Percentiles rank a stretch among this genome's conserved stretches.
These are phyloP conservation scores for Candida sp. DNA, from an alignment of 1,139 yeast species.

Conservation along the genomic window DNA sequence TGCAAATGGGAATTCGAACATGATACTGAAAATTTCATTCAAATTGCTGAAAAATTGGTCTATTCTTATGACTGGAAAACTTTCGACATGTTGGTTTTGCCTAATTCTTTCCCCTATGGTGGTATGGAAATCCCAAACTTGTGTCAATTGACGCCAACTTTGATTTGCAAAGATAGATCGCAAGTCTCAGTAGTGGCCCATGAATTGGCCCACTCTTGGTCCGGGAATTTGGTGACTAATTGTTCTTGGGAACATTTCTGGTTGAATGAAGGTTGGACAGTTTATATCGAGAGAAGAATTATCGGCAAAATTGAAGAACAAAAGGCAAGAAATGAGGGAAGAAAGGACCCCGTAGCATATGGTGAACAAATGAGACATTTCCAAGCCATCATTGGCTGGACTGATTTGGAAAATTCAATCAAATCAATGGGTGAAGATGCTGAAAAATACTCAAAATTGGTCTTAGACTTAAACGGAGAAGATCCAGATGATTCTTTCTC, in stretches of 20 bases:
- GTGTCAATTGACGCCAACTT: slow-evolving; percentile 89
- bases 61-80: slow-evolving; percentile 84
- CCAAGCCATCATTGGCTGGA: slow-evolving; percentile 86
- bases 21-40: slow-evolving; percentile 77
- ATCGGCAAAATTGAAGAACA: slow-evolving; percentile 48
- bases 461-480: slow-evolving; percentile 61
- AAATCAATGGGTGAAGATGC: slow-evolving; percentile 55
- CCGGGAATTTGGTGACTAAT: slow-evolving; percentile 87
- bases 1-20: slow-evolving; percentile 79
- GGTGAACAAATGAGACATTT: slow-evolving; percentile 80
- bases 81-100: slow-evolving; percentile 78
- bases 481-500: slow-evolving; percentile 93
- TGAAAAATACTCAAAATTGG: slow-evolving; percentile 57
- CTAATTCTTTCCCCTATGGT: slow-evolving; percentile 87
- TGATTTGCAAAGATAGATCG: slow-evolving; percentile 81
- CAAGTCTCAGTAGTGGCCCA: slow-evolving; percentile 90
- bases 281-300: slow-evolving; percentile 83
- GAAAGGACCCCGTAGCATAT: slow-evolving; percentile 25
- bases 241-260: slow-evolving; percentile 93
- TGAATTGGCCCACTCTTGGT: slow-evolving; percentile 91
- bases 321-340: slow-evolving; percentile 5
- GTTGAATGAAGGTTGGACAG: slow-evolving; percentile 98
- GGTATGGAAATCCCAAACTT: slow-evolving; percentile 96
- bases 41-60: slow-evolving; percentile 77
- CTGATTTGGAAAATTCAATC: slow-evolving; percentile 66